phyloP scores from a whole-genome alignment of 345 rosid species.

The Orychophragmus violaceus region DNA sequence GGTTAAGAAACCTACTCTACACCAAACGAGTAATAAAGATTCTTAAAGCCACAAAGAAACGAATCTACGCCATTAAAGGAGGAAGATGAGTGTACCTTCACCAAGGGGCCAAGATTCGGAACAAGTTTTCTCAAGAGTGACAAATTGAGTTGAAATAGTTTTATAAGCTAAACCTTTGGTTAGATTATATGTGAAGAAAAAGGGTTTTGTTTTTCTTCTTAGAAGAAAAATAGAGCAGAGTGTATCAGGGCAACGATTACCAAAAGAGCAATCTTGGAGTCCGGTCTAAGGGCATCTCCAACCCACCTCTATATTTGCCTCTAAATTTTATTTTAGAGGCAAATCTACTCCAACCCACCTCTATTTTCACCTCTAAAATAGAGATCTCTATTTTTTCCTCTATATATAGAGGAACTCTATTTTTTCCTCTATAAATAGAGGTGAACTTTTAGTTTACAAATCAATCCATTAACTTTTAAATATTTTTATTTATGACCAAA shows the following conservation, averaged over 20 bases:
- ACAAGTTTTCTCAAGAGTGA: not conserved
- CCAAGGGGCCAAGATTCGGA: conserved; percentile 28
- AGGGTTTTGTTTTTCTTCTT: not conserved
- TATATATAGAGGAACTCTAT: too few species aligned
- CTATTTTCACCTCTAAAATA: too few species aligned
- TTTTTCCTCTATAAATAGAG: too few species aligned
- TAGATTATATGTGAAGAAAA: not conserved
- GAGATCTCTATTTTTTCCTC: too few species aligned
- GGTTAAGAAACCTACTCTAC: not conserved
- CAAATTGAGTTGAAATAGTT: not conserved
- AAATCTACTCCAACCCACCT: too few species aligned
- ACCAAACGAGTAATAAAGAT: not conserved
- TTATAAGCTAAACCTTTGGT: conserved; percentile 1
- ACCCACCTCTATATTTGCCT: too few species aligned
- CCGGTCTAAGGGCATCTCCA: too few species aligned
- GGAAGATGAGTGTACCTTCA: conserved; percentile 26
- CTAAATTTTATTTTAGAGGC: too few species aligned
- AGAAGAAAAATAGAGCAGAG: not conserved
- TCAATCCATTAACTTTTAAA: too few species aligned
- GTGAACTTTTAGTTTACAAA: too few species aligned
- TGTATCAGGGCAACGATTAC: conserved; percentile 10
- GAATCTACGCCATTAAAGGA: not conserved
- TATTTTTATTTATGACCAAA: too few species aligned
- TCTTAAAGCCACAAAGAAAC: not conserved
- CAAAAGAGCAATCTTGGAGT: conserved; percentile 19